phyloP scores from a whole-genome alignment of 164 flowering plant genomes.

The Sextonia rubra region DNA sequence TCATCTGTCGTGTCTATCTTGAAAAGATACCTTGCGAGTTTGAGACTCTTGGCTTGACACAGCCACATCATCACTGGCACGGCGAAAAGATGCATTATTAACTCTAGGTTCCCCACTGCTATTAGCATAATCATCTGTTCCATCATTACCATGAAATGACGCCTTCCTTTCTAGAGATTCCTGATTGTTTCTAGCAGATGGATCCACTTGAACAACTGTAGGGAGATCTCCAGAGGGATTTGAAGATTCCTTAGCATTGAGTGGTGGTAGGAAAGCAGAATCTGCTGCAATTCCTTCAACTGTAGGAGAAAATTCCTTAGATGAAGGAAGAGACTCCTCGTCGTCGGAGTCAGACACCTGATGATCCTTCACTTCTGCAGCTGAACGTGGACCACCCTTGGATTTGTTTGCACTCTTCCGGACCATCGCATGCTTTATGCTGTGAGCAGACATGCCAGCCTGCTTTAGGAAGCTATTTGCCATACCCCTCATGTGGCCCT shows the following conservation, averaged over 20 bases:
- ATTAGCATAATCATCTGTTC: not conserved
- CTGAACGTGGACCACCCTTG: not conserved
- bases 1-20: not conserved
- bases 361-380: not conserved
- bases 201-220: not conserved
- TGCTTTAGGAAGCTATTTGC: slow-evolving; percentile 48
- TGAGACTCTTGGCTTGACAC: not conserved
- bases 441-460: slow-evolving; percentile 31
- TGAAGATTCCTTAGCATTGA: slow-evolving; percentile 2
- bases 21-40: not conserved
- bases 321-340: slow-evolving; percentile 4
- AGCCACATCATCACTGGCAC: not conserved
- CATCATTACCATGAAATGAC: not conserved
- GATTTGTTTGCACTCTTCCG: slow-evolving; percentile 3
- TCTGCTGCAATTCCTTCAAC: not conserved
- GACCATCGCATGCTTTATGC: slow-evolving; percentile 12
- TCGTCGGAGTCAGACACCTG: slow-evolving; percentile 1
- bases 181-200: not conserved
- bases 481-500: slow-evolving; percentile 36
- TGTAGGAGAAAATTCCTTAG: slow-evolving; percentile 2
- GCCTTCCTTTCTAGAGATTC: not conserved
- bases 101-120: not conserved
- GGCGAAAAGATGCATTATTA: not conserved
- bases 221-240: not conserved
- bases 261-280: not conserved